These are phyloP conservation scores for Paraglomus occultum DNA, from an alignment of 192 early-diverging fungal species.

Conservation along the genomic window DNA sequence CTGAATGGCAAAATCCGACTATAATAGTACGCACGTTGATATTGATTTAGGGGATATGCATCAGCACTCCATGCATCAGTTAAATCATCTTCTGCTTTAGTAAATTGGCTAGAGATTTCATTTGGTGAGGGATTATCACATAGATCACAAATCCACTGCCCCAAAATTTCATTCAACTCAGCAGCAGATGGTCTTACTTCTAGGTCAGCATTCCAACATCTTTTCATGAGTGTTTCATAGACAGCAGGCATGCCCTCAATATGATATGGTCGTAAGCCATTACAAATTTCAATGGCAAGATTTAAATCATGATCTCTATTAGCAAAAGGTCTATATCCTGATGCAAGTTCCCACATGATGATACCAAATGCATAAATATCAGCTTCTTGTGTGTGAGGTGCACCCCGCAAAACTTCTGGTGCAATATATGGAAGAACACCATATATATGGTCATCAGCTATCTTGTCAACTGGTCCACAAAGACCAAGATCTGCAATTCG, in stretches of 20 bases:
- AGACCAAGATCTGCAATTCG: slow-evolving; percentile 17
- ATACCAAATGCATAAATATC: slow-evolving; percentile 9
- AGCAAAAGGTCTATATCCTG: background rate
- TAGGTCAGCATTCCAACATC: background rate
- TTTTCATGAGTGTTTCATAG: background rate
- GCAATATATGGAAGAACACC: slow-evolving; percentile 3
- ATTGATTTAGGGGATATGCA: no score
- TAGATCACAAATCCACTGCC: background rate
- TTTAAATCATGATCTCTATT: background rate
- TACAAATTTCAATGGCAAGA: no score
- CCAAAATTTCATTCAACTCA: background rate
- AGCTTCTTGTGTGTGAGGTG: background rate
- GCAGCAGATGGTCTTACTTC: background rate
- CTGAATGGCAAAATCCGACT: no score
- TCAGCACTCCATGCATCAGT: no score
- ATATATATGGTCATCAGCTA: background rate
- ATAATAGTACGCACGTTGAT: no score
- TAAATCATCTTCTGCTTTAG: background rate
- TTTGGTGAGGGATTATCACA: slow-evolving; percentile 3
- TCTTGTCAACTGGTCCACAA: background rate
- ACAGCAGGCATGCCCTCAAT: background rate
- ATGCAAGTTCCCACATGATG: background rate
- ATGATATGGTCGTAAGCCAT: background rate
- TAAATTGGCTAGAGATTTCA: background rate
- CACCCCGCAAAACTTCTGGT: background rate